Percentiles rank a stretch among this genome's conserved stretches.
Evolutionary conservation across 2,329 filamentous ascomycete species (phyloP).

Genomic region (Cladosporium sp.): DNA sequence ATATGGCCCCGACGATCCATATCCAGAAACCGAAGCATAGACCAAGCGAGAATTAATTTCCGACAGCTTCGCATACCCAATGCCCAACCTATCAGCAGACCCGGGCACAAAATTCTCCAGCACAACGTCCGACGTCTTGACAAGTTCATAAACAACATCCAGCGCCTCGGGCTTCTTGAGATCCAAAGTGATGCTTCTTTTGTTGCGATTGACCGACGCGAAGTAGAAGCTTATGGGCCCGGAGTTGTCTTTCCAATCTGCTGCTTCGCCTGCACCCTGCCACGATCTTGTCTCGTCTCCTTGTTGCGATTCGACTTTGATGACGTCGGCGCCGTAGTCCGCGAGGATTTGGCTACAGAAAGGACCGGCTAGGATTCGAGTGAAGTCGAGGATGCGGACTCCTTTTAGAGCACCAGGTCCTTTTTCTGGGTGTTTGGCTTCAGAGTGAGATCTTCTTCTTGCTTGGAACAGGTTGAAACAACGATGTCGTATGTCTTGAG

Average conservation of each 20-base stretch:
- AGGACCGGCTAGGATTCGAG: slow-evolving; percentile 29
- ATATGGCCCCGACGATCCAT: slow-evolving; percentile 46
- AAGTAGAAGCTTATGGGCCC: slow-evolving; percentile 46
- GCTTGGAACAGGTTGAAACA: background rate
- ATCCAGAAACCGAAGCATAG: slow-evolving; percentile 47
- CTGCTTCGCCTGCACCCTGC: slow-evolving; percentile 33
- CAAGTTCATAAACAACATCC: slow-evolving; percentile 39
- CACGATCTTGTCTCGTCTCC: slow-evolving; percentile 36
- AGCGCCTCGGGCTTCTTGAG: slow-evolving; percentile 41
- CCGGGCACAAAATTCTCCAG: slow-evolving; percentile 49
- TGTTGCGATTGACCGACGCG: slow-evolving; percentile 48
- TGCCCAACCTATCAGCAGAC: slow-evolving; percentile 42
- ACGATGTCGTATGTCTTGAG: too few relatives aligned
- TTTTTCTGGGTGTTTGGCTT: background rate
- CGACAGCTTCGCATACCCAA: slow-evolving; percentile 43
- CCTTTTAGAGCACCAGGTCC: slow-evolving; percentile 24
- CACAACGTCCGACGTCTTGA: slow-evolving; percentile 42
- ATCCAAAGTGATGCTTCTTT: slow-evolving; percentile 43
- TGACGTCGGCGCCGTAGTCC: slow-evolving; percentile 36
- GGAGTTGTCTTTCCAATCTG: slow-evolving; percentile 30
- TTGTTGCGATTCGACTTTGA: slow-evolving; percentile 33
- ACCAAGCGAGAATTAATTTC: slow-evolving; percentile 43
- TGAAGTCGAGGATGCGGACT: slow-evolving; percentile 29
- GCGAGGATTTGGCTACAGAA: slow-evolving; percentile 29
- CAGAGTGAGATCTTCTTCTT: background rate